A percentile compares a stretch with the other conserved stretches of the same genome.
Conservation (phyloP, 2,329 filamentous ascomycete species). For the Fusarium anguioides region DNA sequence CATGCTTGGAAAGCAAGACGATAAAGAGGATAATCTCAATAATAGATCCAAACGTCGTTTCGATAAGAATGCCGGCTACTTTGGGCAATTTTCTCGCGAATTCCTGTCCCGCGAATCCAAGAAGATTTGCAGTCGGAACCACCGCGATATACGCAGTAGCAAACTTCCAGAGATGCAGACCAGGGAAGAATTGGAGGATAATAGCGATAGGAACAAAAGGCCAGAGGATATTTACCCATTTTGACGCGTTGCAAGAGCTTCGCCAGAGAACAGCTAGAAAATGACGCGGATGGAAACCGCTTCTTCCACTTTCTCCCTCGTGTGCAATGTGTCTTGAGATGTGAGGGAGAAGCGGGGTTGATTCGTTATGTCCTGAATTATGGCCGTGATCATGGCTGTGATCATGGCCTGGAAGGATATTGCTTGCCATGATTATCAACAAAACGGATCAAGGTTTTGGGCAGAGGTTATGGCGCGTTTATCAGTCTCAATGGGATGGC, state of each 20-base stretch:
- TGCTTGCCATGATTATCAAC: conserved; percentile 19
- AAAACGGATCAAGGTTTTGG: fast-evolving
- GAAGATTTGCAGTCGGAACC: conserved; percentile 60
- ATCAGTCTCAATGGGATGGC: no score
- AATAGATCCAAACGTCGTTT: conserved; percentile 68
- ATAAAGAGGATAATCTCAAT: conserved; percentile 77
- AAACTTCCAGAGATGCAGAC: conserved; percentile 57
- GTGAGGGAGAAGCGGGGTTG: conserved; percentile 48
- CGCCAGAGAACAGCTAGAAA: conserved; percentile 57
- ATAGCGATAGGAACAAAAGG: conserved; percentile 60
- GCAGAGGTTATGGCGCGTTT: background rate
- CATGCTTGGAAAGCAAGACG: conserved; percentile 62
- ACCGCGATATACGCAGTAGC: conserved; percentile 60
- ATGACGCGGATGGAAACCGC: conserved; percentile 55
- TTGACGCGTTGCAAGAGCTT: conserved; percentile 58
- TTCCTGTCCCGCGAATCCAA: conserved; percentile 64
- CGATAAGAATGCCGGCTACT: conserved; percentile 64
- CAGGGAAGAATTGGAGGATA: conserved; percentile 52
- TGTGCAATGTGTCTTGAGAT: conserved; percentile 33
- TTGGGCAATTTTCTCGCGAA: conserved; percentile 73
- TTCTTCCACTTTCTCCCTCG: conserved; percentile 59
- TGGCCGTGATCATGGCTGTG: no score
- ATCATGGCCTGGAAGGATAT: conserved; percentile 19
- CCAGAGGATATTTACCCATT: conserved; percentile 61
- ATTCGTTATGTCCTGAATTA: conserved; percentile 26